phyloP scores from a whole-genome alignment of 31 red algal genomes.

The Odonthalia washingtoniensis region DNA sequence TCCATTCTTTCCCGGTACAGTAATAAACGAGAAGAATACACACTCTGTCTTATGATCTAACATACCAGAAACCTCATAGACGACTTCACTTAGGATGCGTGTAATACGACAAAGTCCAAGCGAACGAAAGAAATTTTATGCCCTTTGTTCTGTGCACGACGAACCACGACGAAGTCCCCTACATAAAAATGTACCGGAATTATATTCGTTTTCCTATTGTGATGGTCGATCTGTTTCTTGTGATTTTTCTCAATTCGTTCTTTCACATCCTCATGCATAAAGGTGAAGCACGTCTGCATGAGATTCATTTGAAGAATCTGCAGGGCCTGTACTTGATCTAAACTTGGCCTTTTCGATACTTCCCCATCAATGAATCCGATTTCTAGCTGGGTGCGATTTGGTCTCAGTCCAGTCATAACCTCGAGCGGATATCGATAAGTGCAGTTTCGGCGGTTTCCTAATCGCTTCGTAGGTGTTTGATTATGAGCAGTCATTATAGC shows the following conservation, averaged over 20 bases:
- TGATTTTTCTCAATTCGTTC: neutral
- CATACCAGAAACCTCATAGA: slow-evolving; percentile 6
- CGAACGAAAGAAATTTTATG: slow-evolving; percentile 41
- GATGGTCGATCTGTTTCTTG: neutral
- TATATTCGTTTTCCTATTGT: slow-evolving; percentile 41
- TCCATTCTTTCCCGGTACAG: slow-evolving; percentile 23
- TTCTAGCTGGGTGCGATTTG: neutral
- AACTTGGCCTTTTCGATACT: neutral
- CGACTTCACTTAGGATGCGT: neutral
- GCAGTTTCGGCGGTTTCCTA: neutral
- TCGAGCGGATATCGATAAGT: slow-evolving; percentile 17
- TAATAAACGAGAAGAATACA: neutral
- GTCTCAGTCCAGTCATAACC: slow-evolving; percentile 19
- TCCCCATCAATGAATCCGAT: neutral
- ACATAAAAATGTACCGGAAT: neutral
- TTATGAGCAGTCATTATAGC: slow-evolving; percentile 4
- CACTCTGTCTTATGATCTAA: neutral
- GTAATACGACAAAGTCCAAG: slow-evolving; percentile 1
- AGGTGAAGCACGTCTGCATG: neutral
- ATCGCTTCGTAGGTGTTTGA: slow-evolving; percentile 19
- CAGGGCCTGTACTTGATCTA: neutral
- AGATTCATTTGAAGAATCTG: slow-evolving; percentile 10
- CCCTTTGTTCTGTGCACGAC: slow-evolving; percentile 28
- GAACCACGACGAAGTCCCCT: slow-evolving; percentile 41
- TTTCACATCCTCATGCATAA: slow-evolving; percentile 4